These are phyloP conservation scores for Artemisia annua DNA, from an alignment of 129 eudicot species.

Conservation along the genomic window DNA sequence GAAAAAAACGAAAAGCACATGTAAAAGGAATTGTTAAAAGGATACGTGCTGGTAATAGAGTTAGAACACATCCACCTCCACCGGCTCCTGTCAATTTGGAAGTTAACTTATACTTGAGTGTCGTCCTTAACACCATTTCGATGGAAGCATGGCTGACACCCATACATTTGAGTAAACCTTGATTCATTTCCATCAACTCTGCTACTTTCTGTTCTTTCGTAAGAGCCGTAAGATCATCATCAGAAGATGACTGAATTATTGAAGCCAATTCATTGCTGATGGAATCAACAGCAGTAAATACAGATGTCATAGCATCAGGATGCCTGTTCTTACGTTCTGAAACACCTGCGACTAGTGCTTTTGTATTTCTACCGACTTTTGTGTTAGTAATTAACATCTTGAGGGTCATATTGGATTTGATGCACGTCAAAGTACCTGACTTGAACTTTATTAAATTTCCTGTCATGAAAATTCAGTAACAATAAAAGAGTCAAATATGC, in stretches of 20 bases:
- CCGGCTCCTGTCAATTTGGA: constrained; percentile 98
- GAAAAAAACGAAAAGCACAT: not conserved
- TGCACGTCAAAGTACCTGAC: constrained; percentile 77
- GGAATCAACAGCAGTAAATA: constrained; percentile 82
- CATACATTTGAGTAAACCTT: constrained; percentile 96
- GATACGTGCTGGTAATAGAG: constrained; percentile 91
- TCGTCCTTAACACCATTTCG: constrained; percentile 70
- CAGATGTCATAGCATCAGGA: constrained; percentile 79
- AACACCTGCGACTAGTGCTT: constrained; percentile 87
- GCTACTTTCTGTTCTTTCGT: constrained; percentile 74
- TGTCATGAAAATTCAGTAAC: constrained; percentile 27
- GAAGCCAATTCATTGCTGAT: constrained; percentile 81
- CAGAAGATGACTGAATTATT: constrained; percentile 65
- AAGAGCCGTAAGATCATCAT: constrained; percentile 52
- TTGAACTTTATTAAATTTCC: constrained; percentile 89
- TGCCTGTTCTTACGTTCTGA: constrained; percentile 83
- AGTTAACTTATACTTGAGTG: constrained; percentile 69
- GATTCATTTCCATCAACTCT: constrained; percentile 98
- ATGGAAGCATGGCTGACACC: constrained; percentile 97
- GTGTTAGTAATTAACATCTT: constrained; percentile 97
- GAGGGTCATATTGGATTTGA: constrained; percentile 77
- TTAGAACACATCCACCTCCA: constrained; percentile 98
- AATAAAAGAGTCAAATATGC: constrained; percentile 3
- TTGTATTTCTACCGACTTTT: constrained; percentile 94
- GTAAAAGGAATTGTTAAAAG: constrained; percentile 29